phyloP scores from a whole-genome alignment of 257 asterid genomes.

The Asclepias syriaca region DNA sequence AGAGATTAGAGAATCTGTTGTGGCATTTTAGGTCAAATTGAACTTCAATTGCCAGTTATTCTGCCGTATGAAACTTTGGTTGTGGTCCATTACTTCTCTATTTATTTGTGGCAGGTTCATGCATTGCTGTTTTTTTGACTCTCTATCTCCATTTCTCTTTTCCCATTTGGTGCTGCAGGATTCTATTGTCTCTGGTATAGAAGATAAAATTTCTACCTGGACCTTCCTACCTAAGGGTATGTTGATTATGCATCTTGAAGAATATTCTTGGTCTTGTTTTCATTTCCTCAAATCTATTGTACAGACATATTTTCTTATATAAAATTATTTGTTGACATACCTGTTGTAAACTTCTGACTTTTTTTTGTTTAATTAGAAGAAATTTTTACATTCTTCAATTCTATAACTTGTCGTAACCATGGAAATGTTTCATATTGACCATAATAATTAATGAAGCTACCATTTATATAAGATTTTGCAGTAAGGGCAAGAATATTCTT shows the following conservation, averaged over 20 bases:
- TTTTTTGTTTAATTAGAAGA: not conserved
- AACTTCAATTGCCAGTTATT: not conserved
- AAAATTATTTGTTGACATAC: not conserved
- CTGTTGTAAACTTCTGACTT: not conserved
- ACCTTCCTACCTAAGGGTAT: conserved; percentile 89
- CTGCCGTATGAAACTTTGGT: not conserved
- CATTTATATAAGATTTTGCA: not conserved
- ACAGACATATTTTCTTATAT: not conserved
- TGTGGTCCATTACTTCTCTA: not conserved
- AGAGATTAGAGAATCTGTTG: not conserved
- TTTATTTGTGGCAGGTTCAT: conserved; percentile 5
- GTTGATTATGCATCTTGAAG: not conserved
- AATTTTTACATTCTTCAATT: not conserved
- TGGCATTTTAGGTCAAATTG: not conserved
- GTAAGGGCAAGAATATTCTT: not conserved
- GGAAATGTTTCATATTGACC: not conserved
- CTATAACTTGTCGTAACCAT: not conserved
- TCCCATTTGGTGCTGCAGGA: conserved; percentile 47
- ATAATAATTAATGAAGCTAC: not conserved
- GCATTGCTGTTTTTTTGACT: not conserved
- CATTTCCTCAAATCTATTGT: not conserved
- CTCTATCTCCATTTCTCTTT: conserved; percentile 8
- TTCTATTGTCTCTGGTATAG: conserved; percentile 85
- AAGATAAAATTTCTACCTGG: conserved; percentile 95
- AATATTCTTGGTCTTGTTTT: not conserved